Evolutionary conservation across 305 asterid genomes (phyloP).

Genomic region (Withania somnifera): DNA sequence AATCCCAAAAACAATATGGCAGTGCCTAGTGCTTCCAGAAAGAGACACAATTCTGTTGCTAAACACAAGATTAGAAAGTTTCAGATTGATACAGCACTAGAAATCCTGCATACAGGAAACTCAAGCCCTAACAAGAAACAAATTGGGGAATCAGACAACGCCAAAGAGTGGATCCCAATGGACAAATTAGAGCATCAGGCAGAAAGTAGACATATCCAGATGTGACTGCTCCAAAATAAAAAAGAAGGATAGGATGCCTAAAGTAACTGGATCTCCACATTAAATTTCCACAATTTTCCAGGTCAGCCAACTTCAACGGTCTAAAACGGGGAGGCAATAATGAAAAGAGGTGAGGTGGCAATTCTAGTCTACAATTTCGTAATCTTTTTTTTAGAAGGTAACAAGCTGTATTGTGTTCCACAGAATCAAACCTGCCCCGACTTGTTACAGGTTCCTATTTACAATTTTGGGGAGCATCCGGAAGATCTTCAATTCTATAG

Average conservation of each 20-base stretch:
- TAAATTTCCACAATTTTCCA: not conserved
- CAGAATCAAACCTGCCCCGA: no score
- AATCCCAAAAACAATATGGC: no score
- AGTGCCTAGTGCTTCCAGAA: not conserved
- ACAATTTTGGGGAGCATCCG: no score
- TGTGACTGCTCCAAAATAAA: not conserved
- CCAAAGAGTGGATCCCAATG: not conserved
- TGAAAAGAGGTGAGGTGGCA: not conserved
- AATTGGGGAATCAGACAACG: not conserved
- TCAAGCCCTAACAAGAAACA: not conserved
- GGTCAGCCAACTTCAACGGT: not conserved
- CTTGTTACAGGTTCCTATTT: no score
- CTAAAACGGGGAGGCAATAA: not conserved
- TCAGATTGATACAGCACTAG: not conserved
- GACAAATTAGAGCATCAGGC: not conserved
- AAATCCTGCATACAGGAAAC: not conserved
- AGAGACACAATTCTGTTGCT: not conserved
- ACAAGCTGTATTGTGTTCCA: no score
- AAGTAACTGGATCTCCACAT: not conserved
- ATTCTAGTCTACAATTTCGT: not conserved
- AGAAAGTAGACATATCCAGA: not conserved
- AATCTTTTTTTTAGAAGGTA: no score
- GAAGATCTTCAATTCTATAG: no score
- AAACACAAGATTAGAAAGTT: not conserved
- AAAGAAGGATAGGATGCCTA: not conserved